Conservation (phyloP, 106 monocot species). For the Posidonia australis region DNA sequence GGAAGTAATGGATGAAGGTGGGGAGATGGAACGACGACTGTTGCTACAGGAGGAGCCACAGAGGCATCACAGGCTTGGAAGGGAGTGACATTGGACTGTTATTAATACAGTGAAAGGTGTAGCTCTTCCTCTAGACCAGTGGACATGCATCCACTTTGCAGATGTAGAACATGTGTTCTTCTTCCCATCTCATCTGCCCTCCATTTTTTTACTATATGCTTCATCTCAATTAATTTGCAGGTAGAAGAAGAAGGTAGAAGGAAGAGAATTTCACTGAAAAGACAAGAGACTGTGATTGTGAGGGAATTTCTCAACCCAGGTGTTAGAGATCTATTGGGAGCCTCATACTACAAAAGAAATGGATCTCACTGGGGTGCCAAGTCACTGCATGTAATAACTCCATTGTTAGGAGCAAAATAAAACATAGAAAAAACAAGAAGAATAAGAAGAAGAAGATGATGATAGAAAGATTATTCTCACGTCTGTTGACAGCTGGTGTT, state of each 20-base stretch:
- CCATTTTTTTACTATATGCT: no score
- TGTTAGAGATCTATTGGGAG: background rate
- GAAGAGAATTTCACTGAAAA: background rate
- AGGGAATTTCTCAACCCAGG: background rate
- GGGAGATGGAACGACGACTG: background rate
- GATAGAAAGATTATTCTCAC: conserved; percentile 23
- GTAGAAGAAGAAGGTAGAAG: background rate
- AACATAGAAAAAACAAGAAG: conserved; percentile 1
- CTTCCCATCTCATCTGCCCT: background rate
- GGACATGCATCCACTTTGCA: conserved; percentile 7
- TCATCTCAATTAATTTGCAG: no score
- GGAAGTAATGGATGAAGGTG: background rate
- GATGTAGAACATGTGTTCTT: background rate
- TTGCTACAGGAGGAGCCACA: conserved; percentile 4
- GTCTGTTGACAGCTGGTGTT: conserved; percentile 58
- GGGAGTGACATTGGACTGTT: background rate
- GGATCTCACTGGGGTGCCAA: background rate
- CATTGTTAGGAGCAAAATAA: background rate
- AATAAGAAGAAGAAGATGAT: background rate
- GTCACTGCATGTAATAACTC: no score
- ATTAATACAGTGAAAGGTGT: conserved; percentile 2
- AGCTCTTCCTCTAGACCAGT: conserved; percentile 10
- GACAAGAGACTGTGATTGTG: conserved; percentile 14
- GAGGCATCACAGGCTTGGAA: background rate
- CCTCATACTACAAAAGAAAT: no score